Conservation (phyloP, 495 filamentous ascomycete genomes). For the Achaetomiella virescens region DNA sequence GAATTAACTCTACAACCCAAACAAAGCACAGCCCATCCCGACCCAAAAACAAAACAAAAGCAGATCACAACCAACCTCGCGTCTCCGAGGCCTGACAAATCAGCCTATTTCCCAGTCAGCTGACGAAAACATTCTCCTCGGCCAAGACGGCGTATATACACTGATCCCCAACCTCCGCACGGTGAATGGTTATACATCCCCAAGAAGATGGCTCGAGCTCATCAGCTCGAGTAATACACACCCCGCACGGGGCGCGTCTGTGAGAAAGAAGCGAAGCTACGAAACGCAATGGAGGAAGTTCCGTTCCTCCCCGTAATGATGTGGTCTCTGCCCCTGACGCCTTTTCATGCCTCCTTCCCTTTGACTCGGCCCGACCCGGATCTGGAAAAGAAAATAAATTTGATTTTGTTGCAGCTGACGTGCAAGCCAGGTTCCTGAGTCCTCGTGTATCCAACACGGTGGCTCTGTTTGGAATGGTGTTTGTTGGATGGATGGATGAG, state of each 20-base stretch:
- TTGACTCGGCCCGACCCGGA: not conserved
- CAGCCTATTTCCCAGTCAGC: no score
- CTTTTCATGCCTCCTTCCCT: slow-evolving; percentile 5
- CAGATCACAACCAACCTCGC: no score
- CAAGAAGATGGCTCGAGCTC: not conserved
- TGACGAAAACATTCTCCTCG: no score
- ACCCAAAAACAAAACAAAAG: no score
- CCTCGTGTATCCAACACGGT: slow-evolving; percentile 1
- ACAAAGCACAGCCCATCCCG: no score
- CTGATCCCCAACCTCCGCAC: no score
- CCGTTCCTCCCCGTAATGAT: not conserved
- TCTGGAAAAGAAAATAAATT: not conserved
- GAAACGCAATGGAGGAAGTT: not conserved
- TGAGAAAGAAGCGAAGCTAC: not conserved
- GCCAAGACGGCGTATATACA: no score
- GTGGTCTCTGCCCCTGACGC: not conserved
- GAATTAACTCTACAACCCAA: no score
- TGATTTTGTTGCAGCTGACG: no score
- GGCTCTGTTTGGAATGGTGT: not conserved
- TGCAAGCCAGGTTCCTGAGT: not conserved
- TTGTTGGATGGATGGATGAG: not conserved
- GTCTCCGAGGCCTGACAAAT: no score
- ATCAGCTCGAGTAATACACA: not conserved
- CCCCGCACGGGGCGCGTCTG: not conserved
- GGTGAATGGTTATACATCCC: no score